Base-by-base conservation (phyloP, 2,329 filamentous ascomycete genomes). In the Aspergillus udagawae region DNA sequence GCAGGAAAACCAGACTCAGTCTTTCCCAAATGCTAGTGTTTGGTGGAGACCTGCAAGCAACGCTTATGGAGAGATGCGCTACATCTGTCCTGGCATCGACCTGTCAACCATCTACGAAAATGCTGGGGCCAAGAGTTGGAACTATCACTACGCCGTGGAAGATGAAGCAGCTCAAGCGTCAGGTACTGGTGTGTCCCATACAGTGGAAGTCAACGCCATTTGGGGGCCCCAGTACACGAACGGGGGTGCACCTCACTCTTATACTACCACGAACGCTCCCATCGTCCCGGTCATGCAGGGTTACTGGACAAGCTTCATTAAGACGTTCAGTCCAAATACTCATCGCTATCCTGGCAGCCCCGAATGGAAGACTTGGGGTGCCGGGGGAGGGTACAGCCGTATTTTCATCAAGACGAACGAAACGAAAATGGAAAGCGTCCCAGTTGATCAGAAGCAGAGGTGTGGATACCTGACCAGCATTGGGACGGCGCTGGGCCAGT, bases 271-370 rank as follows among this genome's bases (percentile, higher is more conserved):
- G 3, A 91, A 91, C 61, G 80, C 75, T 1, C 67, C 68, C 0
- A 84, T 88, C 5, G 79, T 88, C 1, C 78, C 82, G 0, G 73
- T 88, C 0, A 81, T 89, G 28, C 86, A 90, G 66, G 81, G 79
- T 0, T 92, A 91, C 71, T 92, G 88, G 87, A 83, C 85, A 1
- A 89, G 85, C 61, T 92, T 92, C 67, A 85, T 92, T 59, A 75
- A 82, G 27, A 79, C 78, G 0, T 79, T 85, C 41, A 78, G 92
- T 69, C 89, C 89, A 0, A 92, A 92, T 67, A 76, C 64, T 17
- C 72, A 79, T 54, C 78, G 83, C 8, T 60, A 71, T 47, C 41
- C 60, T 0, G 79, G 77, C 0, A 76, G 76, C 47, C 82, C 83
- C 3, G 71, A 71, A 54, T 88, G 85, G 86, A 70, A 75, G 59